Conservation (phyloP, 768 basidiomycete species). For the Russula emetica region DNA sequence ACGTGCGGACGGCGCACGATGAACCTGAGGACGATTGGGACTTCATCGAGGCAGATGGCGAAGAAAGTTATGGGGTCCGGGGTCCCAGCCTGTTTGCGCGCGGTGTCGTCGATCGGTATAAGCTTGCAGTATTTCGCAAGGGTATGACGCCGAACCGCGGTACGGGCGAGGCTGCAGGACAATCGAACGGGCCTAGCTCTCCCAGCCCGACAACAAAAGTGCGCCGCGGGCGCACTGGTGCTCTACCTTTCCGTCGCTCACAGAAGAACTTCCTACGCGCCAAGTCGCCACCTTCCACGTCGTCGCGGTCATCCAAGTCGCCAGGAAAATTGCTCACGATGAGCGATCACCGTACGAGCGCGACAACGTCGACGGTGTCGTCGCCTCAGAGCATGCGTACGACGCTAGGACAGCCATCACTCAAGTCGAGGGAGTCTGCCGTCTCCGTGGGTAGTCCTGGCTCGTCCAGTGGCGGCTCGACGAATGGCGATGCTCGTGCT, state of each 20-base stretch:
- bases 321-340: conserved; percentile 37
- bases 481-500: conserved; percentile 44
- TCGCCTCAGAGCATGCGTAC: conserved; percentile 52
- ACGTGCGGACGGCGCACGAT: conserved; percentile 42
- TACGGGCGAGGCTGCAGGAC: conserved; percentile 44
- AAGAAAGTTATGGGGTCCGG: conserved; percentile 76
- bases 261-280: conserved; percentile 69
- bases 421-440: conserved; percentile 78
- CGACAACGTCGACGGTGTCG: conserved; percentile 44
- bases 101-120: conserved; percentile 87
- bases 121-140: conserved; percentile 81
- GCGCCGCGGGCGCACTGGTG: conserved; percentile 63
- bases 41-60: conserved; percentile 75
- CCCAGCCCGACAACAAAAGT: conserved; percentile 50
- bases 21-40: conserved; percentile 90
- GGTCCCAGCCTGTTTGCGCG: conserved; percentile 82
- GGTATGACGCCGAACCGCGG: conserved; percentile 60
- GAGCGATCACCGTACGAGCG: conserved; percentile 46
- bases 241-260: conserved; percentile 67
- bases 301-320: conserved; percentile 37
- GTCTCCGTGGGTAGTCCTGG: conserved; percentile 68
- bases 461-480: conserved; percentile 66
- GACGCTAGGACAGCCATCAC: conserved; percentile 53
- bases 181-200: conserved; percentile 39
- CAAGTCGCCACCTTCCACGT: conserved; percentile 56